Evolutionary conservation across 805 yeast genomes (phyloP).

Genomic region (Zygosaccharomyces siamensis): DNA sequence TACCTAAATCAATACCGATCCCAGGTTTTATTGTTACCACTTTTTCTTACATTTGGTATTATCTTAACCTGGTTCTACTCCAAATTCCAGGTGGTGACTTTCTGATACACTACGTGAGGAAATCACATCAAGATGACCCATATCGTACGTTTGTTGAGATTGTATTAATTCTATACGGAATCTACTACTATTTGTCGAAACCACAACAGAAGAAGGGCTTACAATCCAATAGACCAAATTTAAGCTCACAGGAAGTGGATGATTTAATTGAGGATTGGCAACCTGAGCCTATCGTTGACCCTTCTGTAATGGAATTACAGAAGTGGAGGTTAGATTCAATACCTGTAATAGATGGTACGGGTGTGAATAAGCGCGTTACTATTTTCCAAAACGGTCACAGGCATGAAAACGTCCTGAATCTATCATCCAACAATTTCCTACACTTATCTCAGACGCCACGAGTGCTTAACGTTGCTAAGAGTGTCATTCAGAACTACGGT

Average conservation of each 20-base stretch:
- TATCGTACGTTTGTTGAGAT: constrained; percentile 80
- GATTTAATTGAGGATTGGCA: constrained; percentile 86
- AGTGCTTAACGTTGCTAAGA: constrained; percentile 50
- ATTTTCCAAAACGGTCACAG: constrained; percentile 30
- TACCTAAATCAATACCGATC: constrained; percentile 31
- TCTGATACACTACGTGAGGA: constrained; percentile 64
- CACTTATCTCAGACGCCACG: constrained; percentile 48
- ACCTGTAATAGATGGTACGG: constrained; percentile 59
- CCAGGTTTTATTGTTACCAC: constrained; percentile 24
- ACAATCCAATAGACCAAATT: constrained; percentile 62
- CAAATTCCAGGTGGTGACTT: constrained; percentile 30
- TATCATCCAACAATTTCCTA: constrained; percentile 69
- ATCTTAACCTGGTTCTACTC: constrained; percentile 14
- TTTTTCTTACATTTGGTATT: constrained; percentile 25
- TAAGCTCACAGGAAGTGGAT: constrained; percentile 63
- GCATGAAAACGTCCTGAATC: constrained; percentile 48
- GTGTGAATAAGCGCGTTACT: constrained; percentile 36
- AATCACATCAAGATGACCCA: constrained; percentile 92
- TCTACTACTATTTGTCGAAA: constrained; percentile 68
- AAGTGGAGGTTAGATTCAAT: constrained; percentile 56
- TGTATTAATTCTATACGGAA: constrained; percentile 70
- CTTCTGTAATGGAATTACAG: constrained; percentile 36
- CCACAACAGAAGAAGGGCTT: constrained; percentile 71
- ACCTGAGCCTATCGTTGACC: constrained; percentile 75
- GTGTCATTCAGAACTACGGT: constrained; percentile 64